Evolutionary conservation across 1,284 basidiomycete genomes (phyloP).

Genomic region (Puccinia horiana): DNA sequence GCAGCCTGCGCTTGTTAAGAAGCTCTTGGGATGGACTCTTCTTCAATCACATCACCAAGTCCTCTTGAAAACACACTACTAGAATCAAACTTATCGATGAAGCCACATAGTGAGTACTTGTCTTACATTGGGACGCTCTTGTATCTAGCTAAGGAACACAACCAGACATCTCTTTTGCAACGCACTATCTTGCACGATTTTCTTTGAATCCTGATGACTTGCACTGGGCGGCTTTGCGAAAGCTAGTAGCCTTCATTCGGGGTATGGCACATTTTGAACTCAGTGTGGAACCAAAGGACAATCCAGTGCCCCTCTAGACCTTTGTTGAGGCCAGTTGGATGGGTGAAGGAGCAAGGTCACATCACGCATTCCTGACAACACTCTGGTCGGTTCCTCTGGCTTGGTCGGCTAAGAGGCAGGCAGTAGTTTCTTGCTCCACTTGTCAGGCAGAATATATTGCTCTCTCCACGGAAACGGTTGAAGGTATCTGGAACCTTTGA

Average conservation of each 20-base stretch:
- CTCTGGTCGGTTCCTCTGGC: not conserved
- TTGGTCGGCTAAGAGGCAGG: not conserved
- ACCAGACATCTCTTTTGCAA: not conserved
- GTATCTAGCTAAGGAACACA: not conserved
- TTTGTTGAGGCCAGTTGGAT: not conserved
- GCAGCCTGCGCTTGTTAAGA: not conserved
- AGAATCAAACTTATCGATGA: not conserved
- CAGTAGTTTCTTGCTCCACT: not conserved
- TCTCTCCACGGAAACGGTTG: not conserved
- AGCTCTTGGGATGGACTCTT: not conserved
- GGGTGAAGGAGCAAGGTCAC: not conserved
- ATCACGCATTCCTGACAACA: not conserved
- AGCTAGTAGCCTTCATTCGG: not conserved
- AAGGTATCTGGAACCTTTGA: not conserved
- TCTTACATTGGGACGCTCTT: not conserved
- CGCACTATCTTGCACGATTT: not conserved
- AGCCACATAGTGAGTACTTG: not conserved
- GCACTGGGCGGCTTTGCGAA: not conserved
- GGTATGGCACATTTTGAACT: not conserved
- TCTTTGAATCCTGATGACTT: not conserved
- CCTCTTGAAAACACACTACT: not conserved
- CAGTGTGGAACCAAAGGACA: not conserved
- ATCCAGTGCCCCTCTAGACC: not conserved
- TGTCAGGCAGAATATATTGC: constrained; percentile 16
- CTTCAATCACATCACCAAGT: not conserved